Base-by-base conservation (phyloP, 495 filamentous ascomycete genomes). In the Mytilinidion resinicola region DNA sequence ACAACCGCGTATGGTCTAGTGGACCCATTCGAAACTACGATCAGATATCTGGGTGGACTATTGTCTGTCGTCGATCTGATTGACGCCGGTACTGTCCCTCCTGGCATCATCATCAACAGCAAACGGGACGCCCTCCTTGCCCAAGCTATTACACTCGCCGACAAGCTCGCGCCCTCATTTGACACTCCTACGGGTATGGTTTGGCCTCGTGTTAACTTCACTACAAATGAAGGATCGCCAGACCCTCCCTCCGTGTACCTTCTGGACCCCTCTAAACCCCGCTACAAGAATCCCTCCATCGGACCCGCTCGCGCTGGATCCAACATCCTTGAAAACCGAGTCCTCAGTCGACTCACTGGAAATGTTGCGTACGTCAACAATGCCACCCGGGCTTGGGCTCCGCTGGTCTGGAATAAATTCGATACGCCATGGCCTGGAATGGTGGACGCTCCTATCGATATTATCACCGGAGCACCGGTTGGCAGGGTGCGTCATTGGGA, bases 11-110 rank as follows among this genome's bases (percentile, higher is more conserved):
- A 54, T 6, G 62, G 50, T 15, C 64, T 66, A 9, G 70, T 72
- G 8, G 68, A 72, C 51, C 66, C 70, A 11, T 68, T 67, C 43
- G 68, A 70, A 52, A 69, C 70, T 3, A 72, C 67, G 7, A 70
- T 65, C 12, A 38, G 68, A 19, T 72, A 72, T 50, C 44, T 70
- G 9, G 70, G 70, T 3, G 68, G 52, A 12, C 39, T 72, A 35
- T 43, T 72, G 7, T 70, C 68, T 30, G 51, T 72, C 7, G 52
- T 67, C 3, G 70, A 69, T 19, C 60, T 70, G 15, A 41, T 41
- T 21, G 68, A 72, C 35, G 62, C 64, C 15, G 65, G 62, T 14
- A 17, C 66, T 20, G 56, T 69, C 30, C 61, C 67, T 9, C 9
- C 49, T 7, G 53, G 60, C 37, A 51, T 66, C 54, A 59, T 66